Conservation (phyloP, 179 eudicot species). For the Silene noctiflora region DNA sequence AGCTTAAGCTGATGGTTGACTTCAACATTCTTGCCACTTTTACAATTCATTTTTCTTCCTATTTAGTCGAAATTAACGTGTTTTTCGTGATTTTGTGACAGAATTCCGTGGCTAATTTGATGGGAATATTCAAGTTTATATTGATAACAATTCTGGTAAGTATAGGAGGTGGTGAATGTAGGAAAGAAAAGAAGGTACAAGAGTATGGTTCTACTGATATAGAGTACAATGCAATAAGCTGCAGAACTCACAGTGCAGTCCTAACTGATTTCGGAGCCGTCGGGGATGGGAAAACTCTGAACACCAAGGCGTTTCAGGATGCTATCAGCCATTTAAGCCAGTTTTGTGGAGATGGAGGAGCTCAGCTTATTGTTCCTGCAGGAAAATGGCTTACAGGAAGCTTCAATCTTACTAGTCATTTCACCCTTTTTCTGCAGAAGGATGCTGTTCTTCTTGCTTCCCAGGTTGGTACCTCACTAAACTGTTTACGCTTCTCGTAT, state of each 20-base stretch:
- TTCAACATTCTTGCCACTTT: too few relatives aligned
- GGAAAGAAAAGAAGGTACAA: not conserved
- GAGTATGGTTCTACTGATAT: constrained; percentile 2
- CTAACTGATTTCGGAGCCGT: constrained; percentile 21
- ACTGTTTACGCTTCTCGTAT: not conserved
- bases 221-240: constrained; percentile 18
- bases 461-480: not conserved
- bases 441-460: constrained; percentile 23
- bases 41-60: constrained; percentile 17
- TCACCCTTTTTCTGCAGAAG: constrained; percentile 42
- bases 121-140: constrained; percentile 2
- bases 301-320: constrained; percentile 21
- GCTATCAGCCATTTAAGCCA: constrained; percentile 7
- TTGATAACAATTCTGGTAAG: constrained; percentile 10
- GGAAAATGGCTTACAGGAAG: constrained; percentile 24
- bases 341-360: constrained; percentile 17
- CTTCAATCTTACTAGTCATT: constrained; percentile 56
- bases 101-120: not conserved
- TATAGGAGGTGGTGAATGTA: constrained; percentile 16
- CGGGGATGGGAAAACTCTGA: constrained; percentile 14
- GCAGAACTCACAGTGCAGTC: constrained; percentile 19
- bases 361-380: constrained; percentile 18
- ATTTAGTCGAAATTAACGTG: not conserved
- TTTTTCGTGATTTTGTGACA: not conserved
- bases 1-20: too few relatives aligned